Conservation (phyloP, 768 basidiomycete genomes). For the Hirschioporus abietinus region DNA sequence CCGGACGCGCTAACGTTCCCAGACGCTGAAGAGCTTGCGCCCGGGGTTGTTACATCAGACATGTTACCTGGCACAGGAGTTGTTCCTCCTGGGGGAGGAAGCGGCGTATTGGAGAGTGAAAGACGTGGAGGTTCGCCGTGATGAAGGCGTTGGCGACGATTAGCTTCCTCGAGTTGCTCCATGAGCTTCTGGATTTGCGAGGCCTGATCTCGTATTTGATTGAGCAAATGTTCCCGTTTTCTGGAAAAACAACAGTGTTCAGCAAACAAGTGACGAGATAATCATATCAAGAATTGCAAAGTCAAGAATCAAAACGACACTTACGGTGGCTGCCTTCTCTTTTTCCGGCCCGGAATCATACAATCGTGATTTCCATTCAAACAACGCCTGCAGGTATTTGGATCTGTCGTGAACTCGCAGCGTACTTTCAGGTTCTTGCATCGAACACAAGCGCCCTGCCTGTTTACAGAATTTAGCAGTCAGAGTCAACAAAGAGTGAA, state of each 20-base stretch:
- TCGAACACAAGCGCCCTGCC: slow-evolving; percentile 57
- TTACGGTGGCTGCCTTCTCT: slow-evolving; percentile 74
- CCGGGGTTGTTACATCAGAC: slow-evolving; percentile 18
- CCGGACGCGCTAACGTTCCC: slow-evolving; percentile 3
- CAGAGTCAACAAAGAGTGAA: neutral
- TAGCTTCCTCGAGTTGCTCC: slow-evolving; percentile 53
- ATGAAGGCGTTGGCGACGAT: slow-evolving; percentile 17
- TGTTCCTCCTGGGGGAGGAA: slow-evolving; percentile 15
- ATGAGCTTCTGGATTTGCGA: slow-evolving; percentile 67
- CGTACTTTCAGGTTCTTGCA: slow-evolving; percentile 61
- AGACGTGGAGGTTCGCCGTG: slow-evolving; percentile 16
- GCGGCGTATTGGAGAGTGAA: slow-evolving; percentile 22
- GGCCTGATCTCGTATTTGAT: slow-evolving; percentile 70
- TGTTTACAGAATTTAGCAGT: slow-evolving; percentile 4
- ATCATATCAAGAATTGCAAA: neutral
- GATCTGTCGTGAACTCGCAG: slow-evolving; percentile 70
- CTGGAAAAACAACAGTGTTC: slow-evolving; percentile 29
- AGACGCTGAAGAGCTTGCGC: slow-evolving; percentile 11
- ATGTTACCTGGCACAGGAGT: slow-evolving; percentile 26
- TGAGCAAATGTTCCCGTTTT: slow-evolving; percentile 76
- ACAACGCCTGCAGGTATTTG: slow-evolving; percentile 74
- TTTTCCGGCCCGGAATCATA: slow-evolving; percentile 78
- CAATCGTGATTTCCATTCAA: slow-evolving; percentile 67
- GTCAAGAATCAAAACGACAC: slow-evolving; percentile 20
- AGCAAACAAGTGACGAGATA: neutral